Evolutionary conservation across 176 grass and related monocot genomes (phyloP), one percentile per base, ranked within the genome.

Genomic region (Musa acuminata): DNA sequence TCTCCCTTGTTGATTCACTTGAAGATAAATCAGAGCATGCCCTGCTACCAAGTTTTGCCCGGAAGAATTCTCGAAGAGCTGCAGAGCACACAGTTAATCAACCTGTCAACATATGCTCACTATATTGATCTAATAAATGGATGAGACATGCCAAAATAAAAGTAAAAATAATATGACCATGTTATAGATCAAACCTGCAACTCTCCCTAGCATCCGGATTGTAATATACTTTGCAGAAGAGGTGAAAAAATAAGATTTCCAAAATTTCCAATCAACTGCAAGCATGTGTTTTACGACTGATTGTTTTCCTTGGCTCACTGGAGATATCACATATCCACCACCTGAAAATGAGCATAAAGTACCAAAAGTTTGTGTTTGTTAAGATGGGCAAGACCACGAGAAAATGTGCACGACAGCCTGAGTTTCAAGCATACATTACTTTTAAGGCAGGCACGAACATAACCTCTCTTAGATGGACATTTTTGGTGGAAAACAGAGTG

Each of bases 51-150:
- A 82, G 80, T 89, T 99, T 99, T 43, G 96, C 83, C 77, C 86
- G 83, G 78, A 94, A 99, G 80, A 89, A 89, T 83, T 99, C 96
- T 65, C 96, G 82, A 73, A 99, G 71, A 51, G 88, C 96, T 99
- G 86, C 78, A 77, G 70, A 64, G 63, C 8, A 16, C 6, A 82
- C 25, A 62, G 49, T 75, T 77, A 63, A 66, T 51, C 81, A 72
- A 70, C 43, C 63, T 52, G 23, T 73, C 17, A 24, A 8, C 52
- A 25, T 57, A 43, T 71, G n/a, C 13, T 64, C 22, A 79, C 55
- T 19, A 51, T 23, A 72, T n/a, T 20, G 23, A 60, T 24, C 16
- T 49, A 78, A 26, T 23, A 74, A 13, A 75, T 72, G 53, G 13
- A 55, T 25, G 11, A 20, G 52, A 25, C 13, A 16, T 26, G 51